Conservation (phyloP, 495 filamentous ascomycete genomes). For the Penicillium dipodomyicola region DNA sequence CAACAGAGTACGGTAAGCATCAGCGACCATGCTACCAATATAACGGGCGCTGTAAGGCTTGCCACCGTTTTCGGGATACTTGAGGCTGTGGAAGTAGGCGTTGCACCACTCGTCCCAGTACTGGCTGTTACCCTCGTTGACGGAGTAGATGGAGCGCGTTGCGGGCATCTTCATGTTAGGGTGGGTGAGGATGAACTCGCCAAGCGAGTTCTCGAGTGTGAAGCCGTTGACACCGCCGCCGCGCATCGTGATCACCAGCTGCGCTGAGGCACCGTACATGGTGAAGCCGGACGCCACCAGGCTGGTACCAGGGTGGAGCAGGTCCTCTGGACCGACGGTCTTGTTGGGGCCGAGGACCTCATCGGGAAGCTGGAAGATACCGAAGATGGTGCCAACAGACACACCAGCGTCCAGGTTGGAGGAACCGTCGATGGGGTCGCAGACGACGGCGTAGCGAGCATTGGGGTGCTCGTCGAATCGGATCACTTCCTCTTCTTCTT, state of each 20-base stretch:
- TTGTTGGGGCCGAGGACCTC: slow-evolving; percentile 57
- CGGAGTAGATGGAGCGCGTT: slow-evolving; percentile 85
- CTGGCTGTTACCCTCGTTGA: slow-evolving; percentile 95
- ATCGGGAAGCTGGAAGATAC: slow-evolving; percentile 81
- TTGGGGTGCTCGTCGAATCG: slow-evolving; percentile 74
- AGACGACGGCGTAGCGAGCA: slow-evolving; percentile 92
- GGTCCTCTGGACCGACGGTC: slow-evolving; percentile 70
- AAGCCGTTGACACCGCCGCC: slow-evolving; percentile 93
- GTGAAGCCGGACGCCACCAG: slow-evolving; percentile 94
- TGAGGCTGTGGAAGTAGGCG: slow-evolving; percentile 83
- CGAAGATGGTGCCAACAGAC: slow-evolving; percentile 97
- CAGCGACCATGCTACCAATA: slow-evolving; percentile 97
- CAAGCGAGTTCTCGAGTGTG: slow-evolving; percentile 91
- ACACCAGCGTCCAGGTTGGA: slow-evolving; percentile 98
- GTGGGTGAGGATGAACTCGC: slow-evolving; percentile 98
- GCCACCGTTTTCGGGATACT: slow-evolving; percentile 65
- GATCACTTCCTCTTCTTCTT: slow-evolving; percentile 92
- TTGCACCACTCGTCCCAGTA: slow-evolving; percentile 93
- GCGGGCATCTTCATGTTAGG: slow-evolving; percentile 86
- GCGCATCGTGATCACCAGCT: slow-evolving; percentile 96
- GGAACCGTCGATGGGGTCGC: slow-evolving; percentile 96
- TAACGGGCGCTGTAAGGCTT: slow-evolving; percentile 96
- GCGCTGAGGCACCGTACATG: slow-evolving; percentile 97
- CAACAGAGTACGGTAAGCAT: slow-evolving; percentile 91
- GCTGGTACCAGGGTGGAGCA: slow-evolving; percentile 84